phyloP scores from a whole-genome alignment of 2,329 filamentous ascomycete genomes.

The Bipolaris cookei region DNA sequence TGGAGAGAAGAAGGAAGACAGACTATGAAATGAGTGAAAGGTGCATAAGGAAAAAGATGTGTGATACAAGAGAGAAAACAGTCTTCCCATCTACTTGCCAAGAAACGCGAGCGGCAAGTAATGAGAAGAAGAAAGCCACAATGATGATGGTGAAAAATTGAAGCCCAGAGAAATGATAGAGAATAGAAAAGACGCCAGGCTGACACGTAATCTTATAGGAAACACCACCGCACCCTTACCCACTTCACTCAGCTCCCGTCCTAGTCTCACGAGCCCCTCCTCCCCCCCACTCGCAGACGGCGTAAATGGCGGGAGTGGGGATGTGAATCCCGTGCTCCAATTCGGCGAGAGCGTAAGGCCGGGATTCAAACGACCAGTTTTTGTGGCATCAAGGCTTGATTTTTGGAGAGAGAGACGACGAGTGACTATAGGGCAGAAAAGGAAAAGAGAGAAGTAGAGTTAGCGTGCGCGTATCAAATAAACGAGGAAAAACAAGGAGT shows the following conservation, averaged over 20 bases:
- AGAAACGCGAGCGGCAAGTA: background rate
- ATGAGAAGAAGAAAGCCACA: background rate
- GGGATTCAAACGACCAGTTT: background rate
- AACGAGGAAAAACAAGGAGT: background rate
- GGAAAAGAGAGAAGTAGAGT: conserved; percentile 1
- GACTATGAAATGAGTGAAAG: background rate
- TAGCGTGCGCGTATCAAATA: conserved; percentile 5
- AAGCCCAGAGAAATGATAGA: background rate
- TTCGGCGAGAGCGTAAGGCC: background rate
- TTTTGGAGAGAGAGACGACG: conserved; percentile 13
- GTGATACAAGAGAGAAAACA: background rate
- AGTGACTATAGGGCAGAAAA: conserved; percentile 1
- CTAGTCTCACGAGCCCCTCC: too few relatives aligned
- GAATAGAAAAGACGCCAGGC: background rate
- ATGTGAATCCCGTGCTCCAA: background rate
- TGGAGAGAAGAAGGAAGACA: background rate
- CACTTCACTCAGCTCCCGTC: background rate
- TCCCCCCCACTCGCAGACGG: background rate
- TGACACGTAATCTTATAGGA: background rate
- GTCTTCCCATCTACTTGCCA: background rate
- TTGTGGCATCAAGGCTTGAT: background rate
- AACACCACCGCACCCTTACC: background rate
- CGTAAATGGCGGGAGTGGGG: background rate
- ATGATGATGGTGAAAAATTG: background rate
- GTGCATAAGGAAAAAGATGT: background rate